Evolutionary conservation across 2,329 filamentous ascomycete species (phyloP).

Genomic region (Penicillium crustosum): DNA sequence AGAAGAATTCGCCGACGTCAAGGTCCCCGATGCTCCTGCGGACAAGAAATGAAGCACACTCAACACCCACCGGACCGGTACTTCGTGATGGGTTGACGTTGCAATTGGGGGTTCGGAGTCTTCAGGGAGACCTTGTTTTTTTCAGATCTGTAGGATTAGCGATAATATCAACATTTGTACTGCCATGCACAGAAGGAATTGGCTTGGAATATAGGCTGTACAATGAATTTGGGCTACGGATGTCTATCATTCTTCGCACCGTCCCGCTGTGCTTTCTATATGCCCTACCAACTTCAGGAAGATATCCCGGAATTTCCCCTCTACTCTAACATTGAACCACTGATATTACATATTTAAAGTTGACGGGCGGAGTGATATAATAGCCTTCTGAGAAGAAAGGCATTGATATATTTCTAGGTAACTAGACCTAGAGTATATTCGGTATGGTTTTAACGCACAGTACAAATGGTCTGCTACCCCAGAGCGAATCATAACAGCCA

Average conservation of each 20-base stretch:
- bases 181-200: conserved; percentile 22
- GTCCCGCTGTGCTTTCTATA: background rate
- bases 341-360: background rate
- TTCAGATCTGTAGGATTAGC: conserved; percentile 17
- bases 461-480: conserved; percentile 11
- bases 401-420: conserved; percentile 7
- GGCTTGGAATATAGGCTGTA: conserved; percentile 12
- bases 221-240: conserved; percentile 13
- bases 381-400: background rate
- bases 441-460: conserved; percentile 11
- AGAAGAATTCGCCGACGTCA: conserved; percentile 94
- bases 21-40: conserved; percentile 72
- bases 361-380: background rate
- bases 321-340: background rate
- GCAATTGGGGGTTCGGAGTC: conserved; percentile 24
- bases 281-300: background rate
- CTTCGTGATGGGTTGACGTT: conserved; percentile 1
- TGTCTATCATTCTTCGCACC: conserved; percentile 9
- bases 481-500: conserved; percentile 13
- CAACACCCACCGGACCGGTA: background rate
- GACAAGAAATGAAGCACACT: conserved; percentile 29
- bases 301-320: background rate
- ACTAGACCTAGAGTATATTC: conserved; percentile 12
- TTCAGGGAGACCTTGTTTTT: conserved; percentile 19
- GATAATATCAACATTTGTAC: conserved; percentile 14